Percentiles rank a stretch among this genome's conserved stretches.
Evolutionary conservation across 2,329 filamentous ascomycete genomes (phyloP).

Genomic region (Microdochium paspali): DNA sequence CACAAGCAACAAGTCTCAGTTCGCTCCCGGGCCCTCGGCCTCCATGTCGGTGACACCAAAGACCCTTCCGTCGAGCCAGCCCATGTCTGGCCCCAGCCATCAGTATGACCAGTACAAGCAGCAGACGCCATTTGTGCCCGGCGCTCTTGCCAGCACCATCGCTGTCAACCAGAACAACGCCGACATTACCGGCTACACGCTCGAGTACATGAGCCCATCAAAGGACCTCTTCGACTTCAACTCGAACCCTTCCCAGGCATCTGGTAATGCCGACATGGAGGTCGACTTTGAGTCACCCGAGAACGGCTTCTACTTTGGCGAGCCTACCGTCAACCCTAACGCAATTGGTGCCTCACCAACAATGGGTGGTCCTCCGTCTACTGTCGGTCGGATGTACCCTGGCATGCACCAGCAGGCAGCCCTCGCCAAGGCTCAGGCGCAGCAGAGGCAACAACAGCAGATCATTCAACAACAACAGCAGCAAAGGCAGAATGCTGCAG

Average conservation of each 20-base stretch:
- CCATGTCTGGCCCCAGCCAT: slow-evolving; percentile 75
- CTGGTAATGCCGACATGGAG: slow-evolving; percentile 56
- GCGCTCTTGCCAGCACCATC: slow-evolving; percentile 71
- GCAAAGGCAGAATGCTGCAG: slow-evolving; percentile 29
- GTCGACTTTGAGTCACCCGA: slow-evolving; percentile 56
- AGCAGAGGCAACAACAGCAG: slow-evolving; percentile 59
- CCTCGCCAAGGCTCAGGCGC: slow-evolving; percentile 61
- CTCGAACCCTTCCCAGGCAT: slow-evolving; percentile 51
- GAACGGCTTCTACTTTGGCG: slow-evolving; percentile 57
- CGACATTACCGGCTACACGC: slow-evolving; percentile 43
- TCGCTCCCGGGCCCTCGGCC: slow-evolving; percentile 38
- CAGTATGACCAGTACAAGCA: slow-evolving; percentile 94
- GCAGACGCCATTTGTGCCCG: slow-evolving; percentile 84
- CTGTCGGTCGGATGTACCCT: slow-evolving; percentile 72
- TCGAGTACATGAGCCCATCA: slow-evolving; percentile 47
- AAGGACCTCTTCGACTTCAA: slow-evolving; percentile 67
- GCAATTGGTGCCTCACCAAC: slow-evolving; percentile 47
- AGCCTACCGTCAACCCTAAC: slow-evolving; percentile 58
- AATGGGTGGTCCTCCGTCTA: slow-evolving; percentile 38
- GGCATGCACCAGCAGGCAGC: slow-evolving; percentile 90
- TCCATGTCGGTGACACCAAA: slow-evolving; percentile 45
- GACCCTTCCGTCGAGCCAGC: slow-evolving; percentile 41
- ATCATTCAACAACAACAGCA: slow-evolving; percentile 49
- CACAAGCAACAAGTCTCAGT: slow-evolving; percentile 41
- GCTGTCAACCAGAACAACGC: slow-evolving; percentile 58